Evolutionary conservation across 1,284 basidiomycete species (phyloP).

Genomic region (Ganoderma leucocontextum): DNA sequence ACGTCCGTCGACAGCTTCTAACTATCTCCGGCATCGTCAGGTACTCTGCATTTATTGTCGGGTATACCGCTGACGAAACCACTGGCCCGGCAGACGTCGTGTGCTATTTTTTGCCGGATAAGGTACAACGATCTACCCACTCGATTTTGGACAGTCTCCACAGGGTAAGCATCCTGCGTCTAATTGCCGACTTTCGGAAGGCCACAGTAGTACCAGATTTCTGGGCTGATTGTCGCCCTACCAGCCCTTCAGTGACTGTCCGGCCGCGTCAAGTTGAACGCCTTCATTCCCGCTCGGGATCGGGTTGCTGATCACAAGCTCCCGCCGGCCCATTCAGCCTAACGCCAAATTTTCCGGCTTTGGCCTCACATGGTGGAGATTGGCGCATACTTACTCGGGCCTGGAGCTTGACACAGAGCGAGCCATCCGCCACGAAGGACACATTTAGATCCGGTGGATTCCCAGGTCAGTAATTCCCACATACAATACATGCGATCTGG

Average conservation of each 20-base stretch:
- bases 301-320: background rate
- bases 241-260: constrained; percentile 4
- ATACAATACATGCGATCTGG: constrained; percentile 8
- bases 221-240: constrained; percentile 15
- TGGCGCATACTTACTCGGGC: background rate
- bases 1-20: background rate
- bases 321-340: background rate
- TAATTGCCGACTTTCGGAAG: constrained; percentile 1
- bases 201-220: background rate
- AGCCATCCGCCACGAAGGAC: background rate
- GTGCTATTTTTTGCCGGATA: background rate
- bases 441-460: background rate
- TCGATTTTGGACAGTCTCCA: background rate
- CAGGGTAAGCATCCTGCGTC: background rate
- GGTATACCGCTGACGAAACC: background rate
- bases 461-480: constrained; percentile 25
- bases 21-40: background rate
- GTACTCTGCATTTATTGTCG: background rate
- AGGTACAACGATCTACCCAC: background rate
- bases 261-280: background rate
- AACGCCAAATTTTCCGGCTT: background rate
- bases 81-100: background rate
- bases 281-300: constrained; percentile 1
- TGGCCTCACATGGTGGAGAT: background rate
- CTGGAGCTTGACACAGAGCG: background rate